Conservation (phyloP, 1,284 basidiomycete species). For the Rhodotorula sp. region DNA sequence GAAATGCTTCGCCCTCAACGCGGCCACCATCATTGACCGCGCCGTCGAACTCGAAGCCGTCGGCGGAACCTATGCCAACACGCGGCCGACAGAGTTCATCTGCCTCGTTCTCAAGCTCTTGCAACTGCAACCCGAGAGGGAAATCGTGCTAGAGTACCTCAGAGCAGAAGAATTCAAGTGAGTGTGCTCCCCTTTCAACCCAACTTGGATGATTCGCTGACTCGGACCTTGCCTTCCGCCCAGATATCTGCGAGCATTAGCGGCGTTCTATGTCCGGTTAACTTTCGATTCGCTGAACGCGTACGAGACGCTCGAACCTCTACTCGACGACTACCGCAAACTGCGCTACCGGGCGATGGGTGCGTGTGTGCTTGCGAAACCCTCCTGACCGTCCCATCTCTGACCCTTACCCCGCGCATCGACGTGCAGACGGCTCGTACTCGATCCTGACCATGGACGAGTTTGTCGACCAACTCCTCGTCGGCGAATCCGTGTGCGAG, state of each 20-base stretch:
- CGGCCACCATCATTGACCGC: slow-evolving; percentile 89
- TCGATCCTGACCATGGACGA: slow-evolving; percentile 86
- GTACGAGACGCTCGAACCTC: slow-evolving; percentile 87
- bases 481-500: slow-evolving; percentile 91
- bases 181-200: slow-evolving; percentile 47
- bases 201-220: background rate
- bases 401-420: background rate
- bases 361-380: slow-evolving; percentile 51
- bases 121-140: slow-evolving; percentile 95
- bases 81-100: slow-evolving; percentile 86
- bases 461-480: slow-evolving; percentile 80
- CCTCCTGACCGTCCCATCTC: background rate
- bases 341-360: slow-evolving; percentile 76
- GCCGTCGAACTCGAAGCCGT: slow-evolving; percentile 78
- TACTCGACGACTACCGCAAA: slow-evolving; percentile 91
- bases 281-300: slow-evolving; percentile 87
- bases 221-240: background rate
- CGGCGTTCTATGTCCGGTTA: slow-evolving; percentile 91
- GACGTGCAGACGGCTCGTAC: slow-evolving; percentile 54
- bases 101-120: slow-evolving; percentile 89
- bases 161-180: slow-evolving; percentile 97
- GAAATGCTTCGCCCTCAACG: slow-evolving; percentile 55
- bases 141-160: slow-evolving; percentile 92
- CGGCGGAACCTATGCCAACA: slow-evolving; percentile 86
- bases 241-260: slow-evolving; percentile 89